Evolutionary conservation across 495 filamentous ascomycete genomes (phyloP), one percentile per base, ranked within the genome.

Genomic region (Talaromyces wortmannii): DNA sequence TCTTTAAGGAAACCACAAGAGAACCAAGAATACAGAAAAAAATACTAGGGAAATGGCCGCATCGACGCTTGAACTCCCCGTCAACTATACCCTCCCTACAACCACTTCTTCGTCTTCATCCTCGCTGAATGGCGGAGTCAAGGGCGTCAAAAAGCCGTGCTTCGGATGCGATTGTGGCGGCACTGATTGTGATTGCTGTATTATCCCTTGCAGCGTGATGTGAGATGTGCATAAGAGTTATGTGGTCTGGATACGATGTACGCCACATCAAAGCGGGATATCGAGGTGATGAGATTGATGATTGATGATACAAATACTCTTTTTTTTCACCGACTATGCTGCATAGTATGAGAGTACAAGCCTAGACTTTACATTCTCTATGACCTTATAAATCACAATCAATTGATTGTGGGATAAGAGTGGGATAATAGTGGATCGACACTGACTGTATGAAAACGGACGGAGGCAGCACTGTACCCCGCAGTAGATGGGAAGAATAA

Each of bases 141-240:
- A 76, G 59, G 54, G 61, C 1, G 68, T 76, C 7, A 65, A 69
- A 16, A 76, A 76, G 55, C 73, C 71, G 2, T 76, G 73, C 45
- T 76, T 76, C 50, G 73, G 60, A 5, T 76, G 73, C 43, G 73
- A 73, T 48, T 76, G 73, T 36, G 71, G 73, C 3, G 71, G 70
- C 53, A 70, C 71, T 31, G 73, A 70, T 49, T 76, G 73, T 43
- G 73, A 76, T 52, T 73, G 66, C 52, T 76, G 73, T 50, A 72
- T 76, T 50, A 18, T 52, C 29, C 50, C 50, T 30, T 76, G 73
- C 52, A 70, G 68, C 23, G 67, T 76, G 55, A 76, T 76, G 73
- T 75, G 60, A 70, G 31, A 8, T 40, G 5, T 40, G 13, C 2
- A 40, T 10, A 40, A 8, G 36, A 13, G 36, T 13, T 40, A 23